Evolutionary conservation across 352 stramenopile species (phyloP), one percentile per base, ranked within the genome.

Genomic region (Aphanomyces euteiches): DNA sequence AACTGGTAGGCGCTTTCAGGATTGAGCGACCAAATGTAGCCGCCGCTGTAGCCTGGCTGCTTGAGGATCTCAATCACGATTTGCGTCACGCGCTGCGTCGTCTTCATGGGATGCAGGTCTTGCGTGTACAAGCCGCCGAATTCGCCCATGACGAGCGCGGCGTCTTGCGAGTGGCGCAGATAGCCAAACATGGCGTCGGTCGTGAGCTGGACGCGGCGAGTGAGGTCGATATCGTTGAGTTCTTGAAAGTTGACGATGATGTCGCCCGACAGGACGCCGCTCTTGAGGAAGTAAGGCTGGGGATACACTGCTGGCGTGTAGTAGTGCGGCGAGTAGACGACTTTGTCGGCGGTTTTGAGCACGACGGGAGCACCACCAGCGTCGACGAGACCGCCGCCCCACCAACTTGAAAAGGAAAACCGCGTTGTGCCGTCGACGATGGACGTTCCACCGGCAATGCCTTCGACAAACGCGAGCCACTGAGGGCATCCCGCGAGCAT

Each of bases 141-240:
- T 56, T 90, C 83, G 4, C 83, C 83, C 61, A 89, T 77, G 4
- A 90, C 74, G 58, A 90, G 75, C 1, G 81, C 82, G 12, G 75
- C 60, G n/a, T 83, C 77, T 56, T 87, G 54, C 17, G 53, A 64
- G 53, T 77, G 57, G 10, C 76, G 41, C 71, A 90, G 74, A 69
- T 87, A 87, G 7, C 81, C 83, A 69, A 90, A 90, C 83, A 90
- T 90, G 47, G 76, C 78, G 19, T 89, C 73, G 67, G 86, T 84
- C 7, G 83, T 90, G 36, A 77, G 75, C 67, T 85, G 76, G 15
- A 90, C 77, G 19, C 87, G 87, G 40, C 75, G 74, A 19, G 69
- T 77, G 37, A 90, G 56, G 10, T 69, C 79, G 6, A 75, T 66
- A 36, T 90, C 77, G 63, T 84, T 78, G 37, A 89, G 65, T 39